Percentiles rank a stretch among this genome's conserved stretches.
phyloP scores from a whole-genome alignment of 352 stramenopile species.

The Peronosclerospora sorghi region DNA sequence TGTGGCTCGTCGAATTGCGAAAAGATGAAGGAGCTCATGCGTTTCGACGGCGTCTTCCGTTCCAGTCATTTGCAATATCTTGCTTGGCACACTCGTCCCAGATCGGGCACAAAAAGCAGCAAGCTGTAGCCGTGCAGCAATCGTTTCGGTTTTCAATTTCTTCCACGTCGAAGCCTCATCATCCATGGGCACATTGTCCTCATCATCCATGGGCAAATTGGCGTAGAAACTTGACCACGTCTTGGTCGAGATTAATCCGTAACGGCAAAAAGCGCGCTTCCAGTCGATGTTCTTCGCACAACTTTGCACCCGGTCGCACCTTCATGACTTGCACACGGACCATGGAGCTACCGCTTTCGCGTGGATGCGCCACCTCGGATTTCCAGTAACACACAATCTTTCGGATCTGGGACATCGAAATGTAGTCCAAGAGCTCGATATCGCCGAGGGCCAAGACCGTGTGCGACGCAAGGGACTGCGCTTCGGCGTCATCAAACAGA shows the following conservation, averaged over 20 bases:
- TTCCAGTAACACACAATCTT: conserved; percentile 89
- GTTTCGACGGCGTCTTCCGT: no score
- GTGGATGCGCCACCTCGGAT: conserved; percentile 65
- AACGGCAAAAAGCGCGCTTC: conserved; percentile 66
- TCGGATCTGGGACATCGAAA: conserved; percentile 82
- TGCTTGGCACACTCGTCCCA: no score
- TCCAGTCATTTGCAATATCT: no score
- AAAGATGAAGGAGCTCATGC: no score
- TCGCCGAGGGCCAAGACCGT: conserved; percentile 66
- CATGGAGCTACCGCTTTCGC: conserved; percentile 77
- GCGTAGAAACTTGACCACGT: conserved; percentile 78
- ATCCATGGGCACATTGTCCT: no score
- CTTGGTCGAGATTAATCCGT: conserved; percentile 79
- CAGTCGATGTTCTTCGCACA: conserved; percentile 77
- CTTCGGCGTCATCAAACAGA: conserved; percentile 68
- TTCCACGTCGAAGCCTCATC: conserved; percentile 10
- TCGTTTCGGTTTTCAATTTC: no score
- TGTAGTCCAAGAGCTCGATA: conserved; percentile 81
- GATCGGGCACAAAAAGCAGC: no score
- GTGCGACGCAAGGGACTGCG: conserved; percentile 64
- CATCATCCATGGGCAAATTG: conserved; percentile 61
- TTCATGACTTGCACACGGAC: conserved; percentile 71
- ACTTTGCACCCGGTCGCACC: conserved; percentile 54
- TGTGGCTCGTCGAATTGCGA: no score
- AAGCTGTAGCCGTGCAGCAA: no score